These are phyloP conservation scores for Boletus barrowsii DNA, from an alignment of 768 basidiomycete species.

Conservation along the genomic window DNA sequence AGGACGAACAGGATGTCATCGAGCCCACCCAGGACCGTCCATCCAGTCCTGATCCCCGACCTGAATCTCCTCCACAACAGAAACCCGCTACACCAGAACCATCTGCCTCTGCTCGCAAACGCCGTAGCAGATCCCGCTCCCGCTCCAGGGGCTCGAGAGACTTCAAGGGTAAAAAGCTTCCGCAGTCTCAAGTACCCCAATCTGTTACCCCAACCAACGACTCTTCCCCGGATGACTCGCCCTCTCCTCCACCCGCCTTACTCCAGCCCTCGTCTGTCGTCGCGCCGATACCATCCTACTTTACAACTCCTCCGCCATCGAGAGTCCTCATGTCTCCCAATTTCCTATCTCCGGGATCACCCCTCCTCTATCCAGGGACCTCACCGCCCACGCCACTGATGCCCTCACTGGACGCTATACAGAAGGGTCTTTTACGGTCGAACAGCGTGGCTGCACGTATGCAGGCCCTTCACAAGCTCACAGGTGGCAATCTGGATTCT, in stretches of 20 bases:
- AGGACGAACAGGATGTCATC: slow-evolving; percentile 29
- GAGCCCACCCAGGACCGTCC: slow-evolving; percentile 7
- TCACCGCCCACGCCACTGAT: slow-evolving; percentile 60
- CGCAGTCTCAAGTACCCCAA: slow-evolving; percentile 45
- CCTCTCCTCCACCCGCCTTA: slow-evolving; percentile 27
- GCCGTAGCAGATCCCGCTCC: slow-evolving; percentile 70
- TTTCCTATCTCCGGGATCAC: slow-evolving; percentile 51
- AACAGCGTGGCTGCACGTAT: slow-evolving; percentile 84
- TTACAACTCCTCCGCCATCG: slow-evolving; percentile 43
- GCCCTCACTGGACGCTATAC: slow-evolving; percentile 76
- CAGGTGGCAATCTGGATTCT: slow-evolving; percentile 61
- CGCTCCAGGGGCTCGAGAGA: slow-evolving; percentile 64
- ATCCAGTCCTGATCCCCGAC: slow-evolving; percentile 22
- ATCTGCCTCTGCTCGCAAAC: slow-evolving; percentile 46
- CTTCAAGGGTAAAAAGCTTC: slow-evolving; percentile 58
- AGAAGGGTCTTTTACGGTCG: slow-evolving; percentile 78
- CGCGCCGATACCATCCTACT: slow-evolving; percentile 59
- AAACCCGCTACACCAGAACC: slow-evolving; percentile 40
- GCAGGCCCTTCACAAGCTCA: slow-evolving; percentile 81
- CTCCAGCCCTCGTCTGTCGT: slow-evolving; percentile 31
- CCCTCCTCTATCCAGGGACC: slow-evolving; percentile 60
- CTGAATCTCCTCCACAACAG: slow-evolving; percentile 28
- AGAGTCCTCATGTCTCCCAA: slow-evolving; percentile 41
- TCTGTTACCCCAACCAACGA: slow-evolving; percentile 52
- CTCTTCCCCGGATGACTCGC: slow-evolving; percentile 65